Evolutionary conservation across 495 filamentous ascomycete genomes (phyloP).

Genomic region (Penicillium cataractarum): DNA sequence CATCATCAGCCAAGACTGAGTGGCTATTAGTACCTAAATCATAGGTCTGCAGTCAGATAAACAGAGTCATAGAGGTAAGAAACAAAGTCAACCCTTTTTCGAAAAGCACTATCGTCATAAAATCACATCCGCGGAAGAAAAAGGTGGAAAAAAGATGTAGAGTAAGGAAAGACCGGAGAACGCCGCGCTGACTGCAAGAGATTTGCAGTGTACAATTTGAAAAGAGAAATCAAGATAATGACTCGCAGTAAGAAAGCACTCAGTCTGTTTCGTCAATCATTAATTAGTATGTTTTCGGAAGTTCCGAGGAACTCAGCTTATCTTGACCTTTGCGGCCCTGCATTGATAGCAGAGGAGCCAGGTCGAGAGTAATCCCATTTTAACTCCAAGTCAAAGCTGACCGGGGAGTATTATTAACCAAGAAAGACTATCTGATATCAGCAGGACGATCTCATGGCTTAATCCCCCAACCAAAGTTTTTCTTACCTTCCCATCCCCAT

Average conservation of each 20-base stretch:
- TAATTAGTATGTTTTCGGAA: slow-evolving; percentile 13
- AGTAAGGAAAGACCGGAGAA: background rate
- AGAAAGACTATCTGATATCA: slow-evolving; percentile 15
- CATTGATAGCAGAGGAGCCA: background rate
- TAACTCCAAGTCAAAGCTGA: background rate
- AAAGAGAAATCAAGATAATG: background rate
- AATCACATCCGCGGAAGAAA: background rate
- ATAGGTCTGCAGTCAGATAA: slow-evolving; percentile 15
- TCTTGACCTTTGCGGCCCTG: background rate
- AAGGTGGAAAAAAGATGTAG: background rate
- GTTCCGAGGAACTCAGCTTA: slow-evolving; percentile 3
- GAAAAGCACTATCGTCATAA: slow-evolving; percentile 19
- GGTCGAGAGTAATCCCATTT: background rate
- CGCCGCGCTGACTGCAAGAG: slow-evolving; percentile 19
- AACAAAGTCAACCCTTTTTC: slow-evolving; percentile 7
- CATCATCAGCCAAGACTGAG: background rate
- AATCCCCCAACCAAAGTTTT: background rate
- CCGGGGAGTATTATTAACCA: slow-evolving; percentile 4
- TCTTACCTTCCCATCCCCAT: slow-evolving; percentile 76
- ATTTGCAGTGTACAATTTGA: slow-evolving; percentile 18
- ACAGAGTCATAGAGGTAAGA: slow-evolving; percentile 3
- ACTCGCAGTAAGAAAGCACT: slow-evolving; percentile 1
- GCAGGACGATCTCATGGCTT: background rate
- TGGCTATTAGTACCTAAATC: slow-evolving; percentile 19
- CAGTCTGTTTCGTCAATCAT: slow-evolving; percentile 14